Evolutionary conservation across 148 eudicot genomes (phyloP).

Genomic region (Salicornia ramosissima): DNA sequence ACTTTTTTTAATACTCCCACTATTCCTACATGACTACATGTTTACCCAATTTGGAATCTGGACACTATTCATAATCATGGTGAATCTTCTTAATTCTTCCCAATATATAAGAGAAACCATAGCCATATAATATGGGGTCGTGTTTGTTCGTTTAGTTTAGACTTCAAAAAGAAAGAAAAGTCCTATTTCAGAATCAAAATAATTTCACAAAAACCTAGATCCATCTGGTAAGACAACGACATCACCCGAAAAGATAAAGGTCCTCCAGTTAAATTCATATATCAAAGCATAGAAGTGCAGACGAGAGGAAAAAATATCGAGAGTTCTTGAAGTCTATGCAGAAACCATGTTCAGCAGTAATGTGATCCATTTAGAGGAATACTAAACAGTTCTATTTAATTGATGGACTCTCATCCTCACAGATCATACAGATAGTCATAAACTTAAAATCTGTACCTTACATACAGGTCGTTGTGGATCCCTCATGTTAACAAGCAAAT

Average conservation of each 20-base stretch:
- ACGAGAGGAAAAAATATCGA: background rate
- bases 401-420: background rate
- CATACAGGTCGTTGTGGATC: constrained; percentile 91
- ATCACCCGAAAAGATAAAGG: background rate
- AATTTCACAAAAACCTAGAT: background rate
- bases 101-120: no score
- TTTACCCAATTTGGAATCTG: no score
- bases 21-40: background rate
- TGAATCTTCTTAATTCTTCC: no score
- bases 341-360: background rate
- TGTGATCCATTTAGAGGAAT: background rate
- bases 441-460: constrained; percentile 48
- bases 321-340: background rate
- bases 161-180: background rate
- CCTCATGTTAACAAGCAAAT: constrained; percentile 82
- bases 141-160: background rate
- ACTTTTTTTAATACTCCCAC: background rate
- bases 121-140: no score
- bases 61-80: no score
- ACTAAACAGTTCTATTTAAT: background rate
- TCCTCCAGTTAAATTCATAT: no score
- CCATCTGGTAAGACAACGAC: background rate
- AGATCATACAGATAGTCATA: background rate
- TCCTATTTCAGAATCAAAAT: background rate
- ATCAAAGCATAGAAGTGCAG: background rate